phyloP scores from a whole-genome alignment of 805 yeast genomes.

The Yarrowia sp. region DNA sequence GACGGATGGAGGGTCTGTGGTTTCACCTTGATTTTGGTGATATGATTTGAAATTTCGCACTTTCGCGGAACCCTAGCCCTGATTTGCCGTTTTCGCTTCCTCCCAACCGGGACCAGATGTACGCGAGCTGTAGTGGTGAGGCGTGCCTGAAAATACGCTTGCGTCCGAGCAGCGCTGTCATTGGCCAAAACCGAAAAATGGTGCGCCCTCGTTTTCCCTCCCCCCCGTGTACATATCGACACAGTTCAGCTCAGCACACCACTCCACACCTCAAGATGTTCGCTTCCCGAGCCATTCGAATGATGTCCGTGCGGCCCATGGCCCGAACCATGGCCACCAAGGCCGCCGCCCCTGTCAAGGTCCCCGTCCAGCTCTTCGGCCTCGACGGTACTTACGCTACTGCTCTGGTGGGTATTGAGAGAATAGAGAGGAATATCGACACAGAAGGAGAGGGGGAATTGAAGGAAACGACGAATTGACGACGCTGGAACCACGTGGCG shows the following conservation, averaged over 20 bases:
- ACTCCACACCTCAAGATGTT: constrained; percentile 38
- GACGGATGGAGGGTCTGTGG: background rate
- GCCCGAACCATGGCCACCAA: constrained; percentile 61
- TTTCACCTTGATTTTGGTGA: background rate
- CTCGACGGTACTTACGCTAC: constrained; percentile 97
- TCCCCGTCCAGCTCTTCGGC: constrained; percentile 94
- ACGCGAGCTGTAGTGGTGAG: background rate
- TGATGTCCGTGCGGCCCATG: constrained; percentile 39
- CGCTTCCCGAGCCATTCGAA: constrained; percentile 40
- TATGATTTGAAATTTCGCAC: constrained; percentile 18
- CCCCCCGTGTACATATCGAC: constrained; percentile 37
- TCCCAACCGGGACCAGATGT: constrained; percentile 23
- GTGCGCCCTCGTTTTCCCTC: constrained; percentile 29
- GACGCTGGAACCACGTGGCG: too few species aligned
- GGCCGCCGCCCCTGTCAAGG: constrained; percentile 63
- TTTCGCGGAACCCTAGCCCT: constrained; percentile 1
- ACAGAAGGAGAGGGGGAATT: too few species aligned
- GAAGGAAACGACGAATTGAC: too few species aligned
- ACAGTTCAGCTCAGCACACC: constrained; percentile 36
- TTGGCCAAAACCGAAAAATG: constrained; percentile 35
- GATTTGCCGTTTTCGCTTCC: background rate
- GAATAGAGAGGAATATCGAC: background rate
- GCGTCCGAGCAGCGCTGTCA: constrained; percentile 9
- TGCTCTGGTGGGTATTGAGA: constrained; percentile 59
- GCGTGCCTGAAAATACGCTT: constrained; percentile 18